Percentiles rank a stretch among this genome's conserved stretches.
Evolutionary conservation across 306 rosid genomes (phyloP).

Genomic region (Spatholobus suberectus): DNA sequence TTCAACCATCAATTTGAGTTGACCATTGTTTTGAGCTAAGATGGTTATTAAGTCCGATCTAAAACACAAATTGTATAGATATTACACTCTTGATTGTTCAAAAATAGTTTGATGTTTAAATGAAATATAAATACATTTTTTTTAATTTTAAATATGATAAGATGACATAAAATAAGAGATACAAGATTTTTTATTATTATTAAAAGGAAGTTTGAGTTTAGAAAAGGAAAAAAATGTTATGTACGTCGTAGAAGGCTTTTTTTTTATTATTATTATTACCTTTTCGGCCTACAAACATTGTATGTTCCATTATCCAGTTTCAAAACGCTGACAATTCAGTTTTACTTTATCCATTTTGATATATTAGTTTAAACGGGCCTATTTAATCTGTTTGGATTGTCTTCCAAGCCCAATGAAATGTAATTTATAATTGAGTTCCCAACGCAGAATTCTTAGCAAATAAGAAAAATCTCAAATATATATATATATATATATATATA

Average conservation of each 20-base stretch:
- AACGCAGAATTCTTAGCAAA: too few species aligned
- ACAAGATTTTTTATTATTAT: not conserved
- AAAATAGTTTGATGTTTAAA: not conserved
- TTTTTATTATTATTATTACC: too few species aligned
- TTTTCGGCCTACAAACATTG: not conserved
- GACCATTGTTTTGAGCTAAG: too few species aligned
- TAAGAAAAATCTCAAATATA: too few species aligned
- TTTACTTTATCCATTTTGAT: not conserved
- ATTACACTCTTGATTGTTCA: not conserved
- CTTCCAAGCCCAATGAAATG: constrained; percentile 34
- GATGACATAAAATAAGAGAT: not conserved
- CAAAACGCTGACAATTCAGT: not conserved
- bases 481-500: too few species aligned
- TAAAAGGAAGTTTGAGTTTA: not conserved
- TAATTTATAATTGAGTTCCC: not conserved
- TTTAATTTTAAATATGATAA: not conserved
- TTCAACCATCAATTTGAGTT: too few species aligned
- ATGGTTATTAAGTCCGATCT: too few species aligned
- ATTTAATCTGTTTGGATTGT: not conserved
- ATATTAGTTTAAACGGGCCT: too few species aligned
- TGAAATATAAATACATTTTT: not conserved
- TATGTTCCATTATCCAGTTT: not conserved
- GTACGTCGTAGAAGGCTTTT: too few species aligned
- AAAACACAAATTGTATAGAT: not conserved
- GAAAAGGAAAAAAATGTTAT: too few species aligned